These are phyloP conservation scores for Taiwanofungus camphoratus DNA, from an alignment of 1,284 basidiomycete genomes.

Conservation along the genomic window DNA sequence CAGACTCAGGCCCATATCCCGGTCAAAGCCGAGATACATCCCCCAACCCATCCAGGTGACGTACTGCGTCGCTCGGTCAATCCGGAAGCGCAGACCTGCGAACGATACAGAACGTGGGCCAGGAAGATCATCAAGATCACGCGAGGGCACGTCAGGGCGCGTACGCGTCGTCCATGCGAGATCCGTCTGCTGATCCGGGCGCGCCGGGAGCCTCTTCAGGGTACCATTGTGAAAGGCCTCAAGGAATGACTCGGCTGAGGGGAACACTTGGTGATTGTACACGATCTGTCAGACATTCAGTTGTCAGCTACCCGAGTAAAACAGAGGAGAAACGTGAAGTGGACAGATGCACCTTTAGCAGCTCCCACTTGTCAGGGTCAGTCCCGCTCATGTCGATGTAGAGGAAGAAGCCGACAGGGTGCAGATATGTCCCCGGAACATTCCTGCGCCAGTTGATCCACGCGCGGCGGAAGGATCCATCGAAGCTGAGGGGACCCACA, in stretches of 20 bases:
- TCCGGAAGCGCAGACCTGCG: slow-evolving; percentile 50
- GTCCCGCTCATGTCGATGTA: slow-evolving; percentile 56
- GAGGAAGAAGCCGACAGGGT: slow-evolving; percentile 49
- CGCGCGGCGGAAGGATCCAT: slow-evolving; percentile 50
- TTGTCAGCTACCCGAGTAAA: neutral
- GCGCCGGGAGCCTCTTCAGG: slow-evolving; percentile 35
- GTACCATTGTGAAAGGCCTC: slow-evolving; percentile 50
- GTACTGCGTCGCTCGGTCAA: slow-evolving; percentile 48
- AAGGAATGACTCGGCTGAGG: slow-evolving; percentile 40
- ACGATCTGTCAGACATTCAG: slow-evolving; percentile 35
- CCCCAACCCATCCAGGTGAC: slow-evolving; percentile 65
- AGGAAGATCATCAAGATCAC: slow-evolving; percentile 57
- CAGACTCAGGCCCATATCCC: slow-evolving; percentile 62
- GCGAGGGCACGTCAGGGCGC: slow-evolving; percentile 30
- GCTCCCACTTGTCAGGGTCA: slow-evolving; percentile 45
- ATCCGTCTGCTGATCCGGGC: slow-evolving; percentile 26
- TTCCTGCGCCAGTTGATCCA: slow-evolving; percentile 49
- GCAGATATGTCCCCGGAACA: slow-evolving; percentile 45
- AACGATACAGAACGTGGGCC: slow-evolving; percentile 57
- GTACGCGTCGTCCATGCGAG: slow-evolving; percentile 44
- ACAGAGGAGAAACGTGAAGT: neutral
- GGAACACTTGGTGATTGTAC: slow-evolving; percentile 55
- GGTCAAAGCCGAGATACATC: slow-evolving; percentile 55
- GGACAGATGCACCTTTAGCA: slow-evolving; percentile 35
- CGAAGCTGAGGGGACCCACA: slow-evolving; percentile 49